These are phyloP conservation scores for Rhodotorula diobovata DNA, from an alignment of 768 basidiomycete genomes.

Conservation along the genomic window DNA sequence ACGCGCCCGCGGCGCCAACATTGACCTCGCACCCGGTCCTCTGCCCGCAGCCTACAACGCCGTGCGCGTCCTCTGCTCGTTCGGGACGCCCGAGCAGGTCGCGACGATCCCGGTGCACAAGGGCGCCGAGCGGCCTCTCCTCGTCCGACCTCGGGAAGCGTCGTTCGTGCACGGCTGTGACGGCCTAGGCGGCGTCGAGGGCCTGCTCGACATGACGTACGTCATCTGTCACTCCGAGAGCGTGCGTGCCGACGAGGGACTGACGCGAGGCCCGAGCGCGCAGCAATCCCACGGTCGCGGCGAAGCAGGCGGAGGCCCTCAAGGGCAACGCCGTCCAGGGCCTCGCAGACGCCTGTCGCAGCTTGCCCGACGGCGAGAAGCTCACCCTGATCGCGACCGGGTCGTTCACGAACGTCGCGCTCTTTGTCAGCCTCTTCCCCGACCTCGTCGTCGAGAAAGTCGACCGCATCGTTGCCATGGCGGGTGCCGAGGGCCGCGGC, in stretches of 20 bases:
- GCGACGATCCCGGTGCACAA: constrained; percentile 60
- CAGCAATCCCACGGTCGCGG: constrained; percentile 53
- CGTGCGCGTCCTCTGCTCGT: constrained; percentile 68
- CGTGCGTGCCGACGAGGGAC: too few species aligned
- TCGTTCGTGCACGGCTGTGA: constrained; percentile 67
- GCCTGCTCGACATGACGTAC: constrained; percentile 51
- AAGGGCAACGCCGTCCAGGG: constrained; percentile 58
- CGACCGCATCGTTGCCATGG: constrained; percentile 79
- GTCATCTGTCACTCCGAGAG: background rate
- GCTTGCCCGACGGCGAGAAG: constrained; percentile 54
- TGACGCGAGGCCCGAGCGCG: constrained; percentile 45
- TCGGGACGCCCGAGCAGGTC: constrained; percentile 55
- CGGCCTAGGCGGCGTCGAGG: constrained; percentile 78
- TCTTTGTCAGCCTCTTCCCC: constrained; percentile 58
- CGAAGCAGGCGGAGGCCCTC: constrained; percentile 11
- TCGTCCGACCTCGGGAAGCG: constrained; percentile 57
- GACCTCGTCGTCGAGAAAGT: constrained; percentile 56
- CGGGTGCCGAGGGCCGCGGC: constrained; percentile 77
- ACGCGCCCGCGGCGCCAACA: constrained; percentile 32
- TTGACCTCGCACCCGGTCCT: background rate
- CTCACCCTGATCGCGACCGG: constrained; percentile 71
- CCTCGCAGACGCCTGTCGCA: constrained; percentile 57
- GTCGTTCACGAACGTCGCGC: constrained; percentile 76
- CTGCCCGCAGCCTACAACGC: constrained; percentile 56
- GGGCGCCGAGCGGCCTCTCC: constrained; percentile 66